A percentile compares a stretch with the other conserved stretches of the same genome.
Evolutionary conservation across 192 early-diverging fungal genomes (phyloP).

Genomic region (Coemansia sp.): DNA sequence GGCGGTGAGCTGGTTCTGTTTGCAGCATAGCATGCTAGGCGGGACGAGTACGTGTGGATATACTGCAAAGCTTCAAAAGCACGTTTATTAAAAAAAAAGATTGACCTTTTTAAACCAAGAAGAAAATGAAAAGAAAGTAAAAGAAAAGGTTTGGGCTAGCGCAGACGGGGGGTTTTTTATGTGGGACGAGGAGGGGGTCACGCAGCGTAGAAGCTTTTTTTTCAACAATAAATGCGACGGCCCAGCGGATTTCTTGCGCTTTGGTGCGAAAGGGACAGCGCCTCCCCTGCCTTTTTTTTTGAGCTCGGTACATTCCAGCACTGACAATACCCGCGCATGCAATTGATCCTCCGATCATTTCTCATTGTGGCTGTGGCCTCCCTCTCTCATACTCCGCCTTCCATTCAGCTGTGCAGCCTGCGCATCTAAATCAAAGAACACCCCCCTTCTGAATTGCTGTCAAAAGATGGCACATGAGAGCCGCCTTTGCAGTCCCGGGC

Average conservation of each 20-base stretch:
- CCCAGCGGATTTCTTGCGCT: conserved; percentile 1
- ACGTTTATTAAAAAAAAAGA: conserved; percentile 4
- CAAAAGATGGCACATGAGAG: background rate
- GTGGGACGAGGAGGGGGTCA: conserved; percentile 11
- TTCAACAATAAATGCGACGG: conserved; percentile 3
- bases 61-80: background rate
- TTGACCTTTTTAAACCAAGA: background rate
- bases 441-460: no score
- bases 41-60: conserved; percentile 1
- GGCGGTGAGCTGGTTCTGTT: conserved; percentile 47
- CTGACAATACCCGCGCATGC: conserved; percentile 7
- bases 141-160: conserved; percentile 10
- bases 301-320: conserved; percentile 3
- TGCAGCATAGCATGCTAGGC: conserved; percentile 42
- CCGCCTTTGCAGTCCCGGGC: background rate
- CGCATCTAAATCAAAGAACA: background rate
- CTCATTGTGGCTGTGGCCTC: conserved; percentile 12
- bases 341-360: conserved; percentile 21
- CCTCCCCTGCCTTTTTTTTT: background rate
- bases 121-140: conserved; percentile 6
- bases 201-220: conserved; percentile 5
- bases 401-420: background rate
- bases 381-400: background rate
- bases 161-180: conserved; percentile 8
- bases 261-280: conserved; percentile 1